Conservation (phyloP, 306 rosid species). For the Lagenaria siceraria region DNA sequence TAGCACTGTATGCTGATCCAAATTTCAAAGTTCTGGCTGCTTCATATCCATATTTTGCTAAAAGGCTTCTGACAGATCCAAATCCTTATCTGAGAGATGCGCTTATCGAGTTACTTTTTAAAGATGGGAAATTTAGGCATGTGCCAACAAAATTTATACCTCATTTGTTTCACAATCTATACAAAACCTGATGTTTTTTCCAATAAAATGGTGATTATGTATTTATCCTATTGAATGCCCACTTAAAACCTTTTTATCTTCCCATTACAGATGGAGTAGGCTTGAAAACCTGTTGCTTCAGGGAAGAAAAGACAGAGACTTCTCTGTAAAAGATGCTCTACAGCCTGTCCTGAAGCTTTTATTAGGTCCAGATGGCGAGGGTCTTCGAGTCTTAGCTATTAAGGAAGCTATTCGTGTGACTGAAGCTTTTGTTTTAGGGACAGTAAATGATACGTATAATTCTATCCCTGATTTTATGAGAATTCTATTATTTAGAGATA, state of each 20-base stretch:
- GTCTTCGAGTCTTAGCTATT: constrained; percentile 51
- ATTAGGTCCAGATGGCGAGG: constrained; percentile 75
- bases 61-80: constrained; percentile 94
- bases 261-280: constrained; percentile 68
- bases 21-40: constrained; percentile 97
- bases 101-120: constrained; percentile 80
- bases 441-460: constrained; percentile 45
- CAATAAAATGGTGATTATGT: constrained; percentile 9
- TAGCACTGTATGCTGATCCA: constrained; percentile 91
- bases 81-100: constrained; percentile 97
- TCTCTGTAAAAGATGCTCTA: constrained; percentile 76
- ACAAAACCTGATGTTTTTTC: background rate
- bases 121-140: constrained; percentile 84
- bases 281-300: constrained; percentile 79
- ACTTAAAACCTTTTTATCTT: constrained; percentile 20
- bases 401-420: constrained; percentile 80
- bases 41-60: constrained; percentile 92
- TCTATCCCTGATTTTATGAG: constrained; percentile 55
- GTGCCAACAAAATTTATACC: constrained; percentile 16
- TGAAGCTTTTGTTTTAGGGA: constrained; percentile 61
- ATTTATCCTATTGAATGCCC: constrained; percentile 11
- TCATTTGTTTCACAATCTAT: constrained; percentile 5
- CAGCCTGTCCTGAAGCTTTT: constrained; percentile 83
- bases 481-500: constrained; percentile 40
- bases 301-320: constrained; percentile 81